Base-by-base conservation (phyloP, 2,329 filamentous ascomycete genomes). In the Hymenoscyphus linearis region DNA sequence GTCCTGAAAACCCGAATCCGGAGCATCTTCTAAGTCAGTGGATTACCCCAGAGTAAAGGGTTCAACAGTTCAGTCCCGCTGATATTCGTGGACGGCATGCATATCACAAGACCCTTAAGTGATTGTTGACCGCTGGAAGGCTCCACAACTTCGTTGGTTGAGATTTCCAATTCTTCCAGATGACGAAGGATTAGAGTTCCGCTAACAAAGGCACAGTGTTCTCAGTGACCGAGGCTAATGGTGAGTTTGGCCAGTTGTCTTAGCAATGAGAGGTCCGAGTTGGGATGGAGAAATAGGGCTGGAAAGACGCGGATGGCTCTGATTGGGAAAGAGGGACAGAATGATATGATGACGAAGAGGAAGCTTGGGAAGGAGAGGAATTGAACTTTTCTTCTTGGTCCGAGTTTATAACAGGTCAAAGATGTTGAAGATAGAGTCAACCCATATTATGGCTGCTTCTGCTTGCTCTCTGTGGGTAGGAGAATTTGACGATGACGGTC, bases 331-430 rank as follows among this genome's bases (percentile, higher is more conserved):
- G 55, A 57, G 1, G 55, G 1, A n/a, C 55, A 57, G 2, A 57
- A 57, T 16, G 55, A 57, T 34, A 57, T 3, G 22, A 44, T 57
- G 22, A 57, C 35, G 25, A 57, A 57, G 31, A 57, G 34, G 14
- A 57, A 57, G 9, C 22, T 35, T 14, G 55, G 55, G 34, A 44
- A 57, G 34, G 44, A 57, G 16, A 35, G 55, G n/a, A 57, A 35
- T 12, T 57, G 55, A n/a, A 44, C 55, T 25, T 35, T 36, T 37
- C 36, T 36, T 6, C 35, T n/a, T 31, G 55, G 55, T 1, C 55
- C 55, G n/a, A 57, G 36, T 34, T 13, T 37, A 12, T 44, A 18
- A 57, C 16, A 57, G 9, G 14, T 31, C 27, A 12, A 57, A 44
- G 13, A 57, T 44, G 44, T 16, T 40, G 14, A 57, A 14, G 14